phyloP scores from a whole-genome alignment of 1,284 basidiomycete genomes.

The Tylopilus sp. region DNA sequence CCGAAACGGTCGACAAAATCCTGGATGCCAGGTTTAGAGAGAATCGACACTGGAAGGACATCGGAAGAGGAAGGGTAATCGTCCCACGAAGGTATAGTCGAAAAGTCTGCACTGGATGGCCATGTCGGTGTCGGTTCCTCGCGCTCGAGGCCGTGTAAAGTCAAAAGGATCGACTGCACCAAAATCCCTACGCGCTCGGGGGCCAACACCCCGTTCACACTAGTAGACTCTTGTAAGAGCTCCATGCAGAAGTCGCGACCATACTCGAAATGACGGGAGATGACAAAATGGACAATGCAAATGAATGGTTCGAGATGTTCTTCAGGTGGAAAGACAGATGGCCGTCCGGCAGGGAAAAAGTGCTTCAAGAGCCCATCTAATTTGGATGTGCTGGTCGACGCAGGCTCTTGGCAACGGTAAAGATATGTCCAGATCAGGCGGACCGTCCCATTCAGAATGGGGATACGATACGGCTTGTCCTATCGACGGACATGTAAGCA shows the following conservation, averaged over 20 bases:
- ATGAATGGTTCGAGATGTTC: constrained; percentile 77
- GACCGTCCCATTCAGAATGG: constrained; percentile 80
- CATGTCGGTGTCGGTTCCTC: constrained; percentile 71
- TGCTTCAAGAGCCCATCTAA: constrained; percentile 77
- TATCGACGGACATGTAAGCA: constrained; percentile 33
- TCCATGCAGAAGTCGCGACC: constrained; percentile 82
- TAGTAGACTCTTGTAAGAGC: constrained; percentile 67
- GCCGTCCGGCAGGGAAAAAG: constrained; percentile 76
- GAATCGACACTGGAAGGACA: constrained; percentile 51
- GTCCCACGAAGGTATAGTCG: constrained; percentile 52
- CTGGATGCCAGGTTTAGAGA: constrained; percentile 67
- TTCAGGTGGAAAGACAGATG: constrained; percentile 67
- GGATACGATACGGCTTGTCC: constrained; percentile 76
- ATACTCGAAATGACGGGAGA: constrained; percentile 85
- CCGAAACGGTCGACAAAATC: constrained; percentile 75
- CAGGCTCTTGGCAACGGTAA: constrained; percentile 86
- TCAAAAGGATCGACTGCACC: constrained; percentile 75
- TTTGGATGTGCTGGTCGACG: constrained; percentile 74
- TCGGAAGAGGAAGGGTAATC: constrained; percentile 75
- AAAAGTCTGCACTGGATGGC: constrained; percentile 77
- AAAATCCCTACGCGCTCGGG: constrained; percentile 77
- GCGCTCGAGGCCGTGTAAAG: constrained; percentile 70
- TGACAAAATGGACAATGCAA: constrained; percentile 80
- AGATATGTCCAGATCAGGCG: constrained; percentile 93
- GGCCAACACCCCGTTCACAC: constrained; percentile 48